Base-by-base conservation (phyloP, 2,329 filamentous ascomycete species). In the Fusarium tricinctum region DNA sequence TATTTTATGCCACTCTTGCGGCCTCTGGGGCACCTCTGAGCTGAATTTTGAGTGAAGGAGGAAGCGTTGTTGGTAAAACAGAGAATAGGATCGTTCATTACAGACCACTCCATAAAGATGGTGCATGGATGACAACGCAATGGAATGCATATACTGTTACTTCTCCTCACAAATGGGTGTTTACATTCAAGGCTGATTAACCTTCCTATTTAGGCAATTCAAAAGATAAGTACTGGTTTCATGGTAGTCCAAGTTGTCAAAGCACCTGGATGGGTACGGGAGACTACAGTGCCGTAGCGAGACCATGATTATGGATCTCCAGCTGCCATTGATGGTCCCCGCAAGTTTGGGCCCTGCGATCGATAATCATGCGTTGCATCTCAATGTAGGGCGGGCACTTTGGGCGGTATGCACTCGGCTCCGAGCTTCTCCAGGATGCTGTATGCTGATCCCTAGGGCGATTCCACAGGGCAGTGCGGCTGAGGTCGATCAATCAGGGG, bases 1-100 rank as follows among this genome's bases (percentile, higher is more conserved):
- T 80, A 23, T 80, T 76, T 38, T 78, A 79, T 46, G 77, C 71
- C 8, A 74, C 68, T 3, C 38, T 73, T 9, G 68, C 66, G 9
- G 71, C 69, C n/a, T 68, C 62, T 4, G 71, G 71, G 6, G 52
- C 44, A 2, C 39, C 63, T 2, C 9, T 73, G 8, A 63, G 20
- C 12, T 73, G 48, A 40, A n/a, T 22, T 23, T 51, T 6, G 1
- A 15, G 5, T 17, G 6, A 14, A 3, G 10, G 5, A 17, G 35
- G 17, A n/a, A 3, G 22, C 6, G 15, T n/a, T 13, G 10, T 12
- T 6, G 22, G 14, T 4, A 12, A n/a, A 2, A 20, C n/a, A 15
- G 26, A 22, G 23, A 30, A 30, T 10, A 30, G 10, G 28, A 12
- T 30, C 10, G 28, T 30, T 38, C n/a, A 17, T 38, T 9, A 14